These are phyloP conservation scores for Endothia cerciana DNA, from an alignment of 2,329 filamentous ascomycete species.

Conservation along the genomic window DNA sequence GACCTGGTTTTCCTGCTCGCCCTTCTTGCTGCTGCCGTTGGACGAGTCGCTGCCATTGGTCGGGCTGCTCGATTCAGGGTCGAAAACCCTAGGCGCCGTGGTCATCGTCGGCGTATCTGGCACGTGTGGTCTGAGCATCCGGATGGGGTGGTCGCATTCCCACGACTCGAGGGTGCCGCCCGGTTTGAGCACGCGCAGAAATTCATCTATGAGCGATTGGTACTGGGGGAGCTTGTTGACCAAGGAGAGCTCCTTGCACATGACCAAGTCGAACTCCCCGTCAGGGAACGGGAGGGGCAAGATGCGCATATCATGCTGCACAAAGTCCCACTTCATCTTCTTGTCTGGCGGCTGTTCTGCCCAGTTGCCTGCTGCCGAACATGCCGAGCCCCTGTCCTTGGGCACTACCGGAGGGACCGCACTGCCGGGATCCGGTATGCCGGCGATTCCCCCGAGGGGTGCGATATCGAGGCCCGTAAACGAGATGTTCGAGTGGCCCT, in stretches of 20 bases:
- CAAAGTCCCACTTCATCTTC: constrained; percentile 85
- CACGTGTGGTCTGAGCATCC: constrained; percentile 80
- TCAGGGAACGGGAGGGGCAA: constrained; percentile 77
- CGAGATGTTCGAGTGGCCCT: constrained; percentile 69
- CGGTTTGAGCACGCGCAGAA: constrained; percentile 73
- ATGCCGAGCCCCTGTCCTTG: constrained; percentile 20
- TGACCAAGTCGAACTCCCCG: constrained; percentile 83
- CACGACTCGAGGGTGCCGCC: constrained; percentile 85
- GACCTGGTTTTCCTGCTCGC: constrained; percentile 64
- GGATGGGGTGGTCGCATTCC: constrained; percentile 85
- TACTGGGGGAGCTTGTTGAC: constrained; percentile 63
- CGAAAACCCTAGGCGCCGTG: constrained; percentile 2
- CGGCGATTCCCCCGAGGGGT: constrained; percentile 46
- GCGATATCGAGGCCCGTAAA: constrained; percentile 86
- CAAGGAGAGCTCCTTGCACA: constrained; percentile 82
- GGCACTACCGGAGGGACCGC: not conserved
- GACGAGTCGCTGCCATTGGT: constrained; percentile 37
- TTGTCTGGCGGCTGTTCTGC: constrained; percentile 50
- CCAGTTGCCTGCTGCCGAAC: constrained; percentile 22
- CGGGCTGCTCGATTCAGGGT: constrained; percentile 13
- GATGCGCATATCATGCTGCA: constrained; percentile 82
- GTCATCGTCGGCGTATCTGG: constrained; percentile 53
- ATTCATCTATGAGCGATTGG: constrained; percentile 67
- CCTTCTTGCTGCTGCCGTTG: constrained; percentile 35
- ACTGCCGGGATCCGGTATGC: constrained; percentile 14